Conservation (phyloP, 2,329 filamentous ascomycete genomes). For the Fusarium poae region DNA sequence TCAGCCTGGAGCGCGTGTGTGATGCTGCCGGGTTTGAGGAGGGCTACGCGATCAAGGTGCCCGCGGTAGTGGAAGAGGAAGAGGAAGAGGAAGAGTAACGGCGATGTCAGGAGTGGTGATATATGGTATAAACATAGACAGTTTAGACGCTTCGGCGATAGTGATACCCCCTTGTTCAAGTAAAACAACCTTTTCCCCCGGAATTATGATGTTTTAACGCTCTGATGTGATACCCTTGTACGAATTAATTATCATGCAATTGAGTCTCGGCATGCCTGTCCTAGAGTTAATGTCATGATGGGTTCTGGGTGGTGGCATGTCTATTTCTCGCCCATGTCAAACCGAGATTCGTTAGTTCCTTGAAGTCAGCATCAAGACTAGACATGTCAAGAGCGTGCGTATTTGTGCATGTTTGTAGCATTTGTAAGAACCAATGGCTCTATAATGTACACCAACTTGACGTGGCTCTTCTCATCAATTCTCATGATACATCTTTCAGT, state of each 20-base stretch:
- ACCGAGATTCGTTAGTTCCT: neutral
- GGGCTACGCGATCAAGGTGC: slow-evolving; percentile 68
- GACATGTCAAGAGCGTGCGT: neutral
- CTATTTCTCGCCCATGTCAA: neutral
- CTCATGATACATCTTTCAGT: slow-evolving; percentile 14
- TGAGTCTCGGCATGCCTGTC: slow-evolving; percentile 18
- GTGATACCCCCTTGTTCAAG: slow-evolving; percentile 45
- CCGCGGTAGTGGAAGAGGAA: slow-evolving; percentile 54
- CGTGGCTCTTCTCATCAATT: slow-evolving; percentile 1
- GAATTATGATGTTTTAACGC: neutral
- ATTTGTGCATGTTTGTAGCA: neutral
- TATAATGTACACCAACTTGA: neutral
- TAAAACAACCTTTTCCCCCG: slow-evolving; percentile 20
- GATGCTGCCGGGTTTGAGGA: slow-evolving; percentile 81
- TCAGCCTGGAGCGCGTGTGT: slow-evolving; percentile 75
- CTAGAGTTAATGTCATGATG: slow-evolving; percentile 22
- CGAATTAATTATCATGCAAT: slow-evolving; percentile 13
- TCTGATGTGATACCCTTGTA: neutral
- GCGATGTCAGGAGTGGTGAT: slow-evolving; percentile 7
- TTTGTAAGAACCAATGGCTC: slow-evolving; percentile 31
- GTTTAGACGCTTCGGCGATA: slow-evolving; percentile 37
- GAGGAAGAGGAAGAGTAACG: slow-evolving; percentile 42
- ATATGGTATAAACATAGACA: slow-evolving; percentile 16
- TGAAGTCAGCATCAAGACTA: no score
- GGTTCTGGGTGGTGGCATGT: neutral